phyloP scores from a whole-genome alignment of 805 yeast genomes.

The Starmerella cellae region DNA sequence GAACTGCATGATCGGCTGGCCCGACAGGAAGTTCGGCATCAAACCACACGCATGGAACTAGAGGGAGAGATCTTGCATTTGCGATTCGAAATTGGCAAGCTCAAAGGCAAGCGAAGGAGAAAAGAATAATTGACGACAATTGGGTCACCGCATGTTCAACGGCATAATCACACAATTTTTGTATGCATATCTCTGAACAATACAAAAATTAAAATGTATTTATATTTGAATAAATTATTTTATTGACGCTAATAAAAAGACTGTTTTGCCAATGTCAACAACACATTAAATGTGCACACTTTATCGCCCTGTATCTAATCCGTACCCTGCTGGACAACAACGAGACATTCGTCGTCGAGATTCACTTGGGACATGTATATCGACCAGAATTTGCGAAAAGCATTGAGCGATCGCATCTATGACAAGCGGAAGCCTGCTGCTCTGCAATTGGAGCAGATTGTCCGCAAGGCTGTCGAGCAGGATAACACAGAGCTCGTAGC shows the following conservation, averaged over 20 bases:
- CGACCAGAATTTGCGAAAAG: conserved; percentile 55
- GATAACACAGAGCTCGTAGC: conserved; percentile 49
- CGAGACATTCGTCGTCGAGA: too few relatives aligned
- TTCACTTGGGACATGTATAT: conserved; percentile 16
- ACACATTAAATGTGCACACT: too few relatives aligned
- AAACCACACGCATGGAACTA: not conserved
- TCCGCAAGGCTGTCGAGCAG: conserved; percentile 51
- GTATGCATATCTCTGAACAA: too few relatives aligned
- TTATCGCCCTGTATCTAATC: too few relatives aligned
- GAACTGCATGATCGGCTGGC: not conserved
- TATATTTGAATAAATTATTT: too few relatives aligned
- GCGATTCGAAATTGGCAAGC: not conserved
- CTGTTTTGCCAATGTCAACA: too few relatives aligned
- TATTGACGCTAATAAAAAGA: too few relatives aligned
- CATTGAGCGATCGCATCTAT: conserved; percentile 58
- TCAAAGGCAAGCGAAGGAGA: not conserved
- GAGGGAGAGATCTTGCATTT: not conserved
- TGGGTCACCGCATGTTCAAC: too few relatives aligned
- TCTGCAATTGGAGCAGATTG: conserved; percentile 48
- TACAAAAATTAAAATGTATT: too few relatives aligned
- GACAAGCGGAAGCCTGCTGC: conserved; percentile 73
- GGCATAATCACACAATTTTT: too few relatives aligned
- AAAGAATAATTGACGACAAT: too few relatives aligned
- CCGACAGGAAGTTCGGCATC: not conserved
- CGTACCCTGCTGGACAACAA: too few relatives aligned